A percentile compares a stretch with the other conserved stretches of the same genome.
phyloP scores from a whole-genome alignment of 129 eudicot species.

The Chrysanthemum seticuspe region DNA sequence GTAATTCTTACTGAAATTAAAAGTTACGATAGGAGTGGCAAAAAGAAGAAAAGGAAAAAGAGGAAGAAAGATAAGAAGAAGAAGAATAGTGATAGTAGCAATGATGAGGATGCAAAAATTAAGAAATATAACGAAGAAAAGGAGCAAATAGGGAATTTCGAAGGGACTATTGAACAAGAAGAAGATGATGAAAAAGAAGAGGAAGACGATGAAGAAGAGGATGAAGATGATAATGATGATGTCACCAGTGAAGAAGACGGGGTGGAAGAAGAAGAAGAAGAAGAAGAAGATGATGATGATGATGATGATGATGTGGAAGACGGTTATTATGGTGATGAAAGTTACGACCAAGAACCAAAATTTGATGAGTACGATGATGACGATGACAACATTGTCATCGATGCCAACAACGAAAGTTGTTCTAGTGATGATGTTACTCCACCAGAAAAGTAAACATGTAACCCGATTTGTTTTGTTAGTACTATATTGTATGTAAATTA shows the following conservation, averaged over 20 bases:
- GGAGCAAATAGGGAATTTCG: neutral
- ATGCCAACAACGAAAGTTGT: conserved; percentile 20
- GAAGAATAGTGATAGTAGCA: neutral
- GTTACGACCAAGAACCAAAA: conserved; percentile 21
- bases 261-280: neutral
- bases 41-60: conserved; percentile 22
- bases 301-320: neutral
- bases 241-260: neutral
- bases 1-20: conserved; percentile 47
- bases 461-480: neutral
- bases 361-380: conserved; percentile 22
- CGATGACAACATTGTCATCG: neutral
- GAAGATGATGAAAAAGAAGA: neutral
- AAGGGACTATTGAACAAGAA: neutral
- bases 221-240: neutral
- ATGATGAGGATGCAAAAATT: conserved; percentile 15
- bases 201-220: neutral
- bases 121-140: neutral
- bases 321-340: neutral
- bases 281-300: neutral
- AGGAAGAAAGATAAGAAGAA: neutral
- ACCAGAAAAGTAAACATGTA: neutral
- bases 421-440: conserved; percentile 20
- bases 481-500: neutral
- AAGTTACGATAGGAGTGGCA: conserved; percentile 21